Percentiles rank a stretch among this genome's conserved stretches.
Evolutionary conservation across 331 rosid genomes (phyloP).

Genomic region (Quercus lobata): DNA sequence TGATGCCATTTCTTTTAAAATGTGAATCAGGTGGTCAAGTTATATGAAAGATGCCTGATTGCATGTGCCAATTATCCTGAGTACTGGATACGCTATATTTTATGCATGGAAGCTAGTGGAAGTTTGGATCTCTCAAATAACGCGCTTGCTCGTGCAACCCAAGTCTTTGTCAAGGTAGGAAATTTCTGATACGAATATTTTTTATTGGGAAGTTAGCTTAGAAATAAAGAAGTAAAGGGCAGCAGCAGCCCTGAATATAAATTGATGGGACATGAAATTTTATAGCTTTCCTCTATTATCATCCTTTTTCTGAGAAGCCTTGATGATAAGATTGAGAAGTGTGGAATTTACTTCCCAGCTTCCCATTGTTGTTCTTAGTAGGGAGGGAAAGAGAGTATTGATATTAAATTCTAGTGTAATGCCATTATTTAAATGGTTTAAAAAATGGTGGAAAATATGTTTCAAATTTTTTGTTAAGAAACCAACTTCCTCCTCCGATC

Average conservation of each 20-base stretch:
- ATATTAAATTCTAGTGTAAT: background rate
- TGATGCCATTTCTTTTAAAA: slow-evolving; percentile 4
- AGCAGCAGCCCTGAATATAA: background rate
- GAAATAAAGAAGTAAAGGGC: background rate
- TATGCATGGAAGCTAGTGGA: slow-evolving; percentile 72
- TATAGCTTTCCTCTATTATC: background rate
- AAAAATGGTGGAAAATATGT: background rate
- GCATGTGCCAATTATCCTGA: slow-evolving; percentile 99
- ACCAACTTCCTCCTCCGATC: background rate
- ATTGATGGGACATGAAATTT: background rate
- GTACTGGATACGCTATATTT: slow-evolving; percentile 86
- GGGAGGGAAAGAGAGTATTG: background rate
- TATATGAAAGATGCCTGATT: slow-evolving; percentile 92
- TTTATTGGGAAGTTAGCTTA: background rate
- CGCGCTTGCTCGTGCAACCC: slow-evolving; percentile 92
- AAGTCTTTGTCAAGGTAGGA: slow-evolving; percentile 94
- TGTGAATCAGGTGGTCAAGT: slow-evolving; percentile 75
- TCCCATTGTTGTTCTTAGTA: background rate
- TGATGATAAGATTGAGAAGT: background rate
- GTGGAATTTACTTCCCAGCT: background rate
- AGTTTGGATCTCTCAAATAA: slow-evolving; percentile 90
- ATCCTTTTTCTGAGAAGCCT: background rate
- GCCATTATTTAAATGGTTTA: background rate
- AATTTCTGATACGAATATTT: background rate
- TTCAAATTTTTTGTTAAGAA: background rate